Percentiles rank a stretch among this genome's conserved stretches.
phyloP scores from a whole-genome alignment of 2,329 filamentous ascomycete genomes.

The Curvularia verruculosa region DNA sequence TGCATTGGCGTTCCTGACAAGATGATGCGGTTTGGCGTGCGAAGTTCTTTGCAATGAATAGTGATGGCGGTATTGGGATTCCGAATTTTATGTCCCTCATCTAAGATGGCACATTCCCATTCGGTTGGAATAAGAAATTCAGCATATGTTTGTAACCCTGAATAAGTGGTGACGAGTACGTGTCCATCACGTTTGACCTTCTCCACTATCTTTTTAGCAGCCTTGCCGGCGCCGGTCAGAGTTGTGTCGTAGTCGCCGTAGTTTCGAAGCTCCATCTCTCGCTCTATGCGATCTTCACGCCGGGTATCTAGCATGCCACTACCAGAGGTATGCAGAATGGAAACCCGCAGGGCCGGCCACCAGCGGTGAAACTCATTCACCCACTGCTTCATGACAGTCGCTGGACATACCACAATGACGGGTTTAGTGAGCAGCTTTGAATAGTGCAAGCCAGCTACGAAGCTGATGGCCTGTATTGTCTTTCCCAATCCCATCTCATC shows the following conservation, averaged over 20 bases:
- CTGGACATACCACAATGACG: constrained; percentile 89
- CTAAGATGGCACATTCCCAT: constrained; percentile 93
- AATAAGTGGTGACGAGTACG: constrained; percentile 93
- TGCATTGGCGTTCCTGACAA: constrained; percentile 97
- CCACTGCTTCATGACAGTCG: constrained; percentile 96
- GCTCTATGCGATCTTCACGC: constrained; percentile 66
- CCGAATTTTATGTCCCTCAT: constrained; percentile 97
- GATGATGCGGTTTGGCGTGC: constrained; percentile 88
- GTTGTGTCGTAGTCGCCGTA: constrained; percentile 54
- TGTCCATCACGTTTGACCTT: constrained; percentile 84
- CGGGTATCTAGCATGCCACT: constrained; percentile 90
- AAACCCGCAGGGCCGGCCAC: constrained; percentile 99
- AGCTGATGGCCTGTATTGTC: constrained; percentile 81
- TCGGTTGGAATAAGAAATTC: constrained; percentile 80
- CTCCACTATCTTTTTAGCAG: constrained; percentile 80
- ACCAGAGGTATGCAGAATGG: constrained; percentile 91
- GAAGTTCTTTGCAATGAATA: constrained; percentile 90
- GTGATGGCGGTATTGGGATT: constrained; percentile 96
- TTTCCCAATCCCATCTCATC: constrained; percentile 99
- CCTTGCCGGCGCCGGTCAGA: constrained; percentile 65
- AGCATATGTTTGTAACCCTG: constrained; percentile 90
- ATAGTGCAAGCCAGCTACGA: constrained; percentile 89
- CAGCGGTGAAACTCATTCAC: constrained; percentile 97
- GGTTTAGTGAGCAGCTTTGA: constrained; percentile 84
- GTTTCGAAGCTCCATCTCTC: constrained; percentile 58